Base-by-base conservation (phyloP, 306 rosid species). In the Castanospermum australe region DNA sequence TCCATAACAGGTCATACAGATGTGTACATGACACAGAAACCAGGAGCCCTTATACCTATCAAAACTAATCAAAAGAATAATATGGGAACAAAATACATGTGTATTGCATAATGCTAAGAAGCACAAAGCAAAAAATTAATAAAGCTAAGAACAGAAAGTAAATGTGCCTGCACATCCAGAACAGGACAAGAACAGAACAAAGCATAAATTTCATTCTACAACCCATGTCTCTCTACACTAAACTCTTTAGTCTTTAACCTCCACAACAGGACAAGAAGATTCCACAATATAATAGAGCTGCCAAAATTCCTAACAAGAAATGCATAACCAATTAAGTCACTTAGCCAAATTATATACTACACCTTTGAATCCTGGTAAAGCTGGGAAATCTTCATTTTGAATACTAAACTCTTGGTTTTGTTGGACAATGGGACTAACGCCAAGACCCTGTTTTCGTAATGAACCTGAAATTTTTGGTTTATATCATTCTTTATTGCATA, bases 331-430 rank as follows among this genome's bases (percentile, higher is more conserved):
- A 60, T 18, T 36, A 25, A 50, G 30, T 6, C 66, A 32, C 12
- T 22, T 61, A 44, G 57, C 48, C 66, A 76, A 65, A 79, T 33
- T 86, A 73, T 71, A 84, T 70, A 62, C 77, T 22, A 67, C 81
- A 96, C 99, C 99, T 89, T 91, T 96, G 89, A 90, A 93, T 77
- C 98, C 95, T 0, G 99, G 98, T 77, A 96, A 87, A 64, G 99
- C 99, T 14, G 99, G 99, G 68, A 96, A 96, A 84, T 96, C 98
- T 81, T 96, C 99, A 88, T 89, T 96, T 80, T 91, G 98, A 84
- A 96, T 96, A 82, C 96, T 96, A 85, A 96, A 96, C 90, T 96
- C 99, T 56, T 91, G 99, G 71, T 91, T 96, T 84, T 90, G 99
- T 91, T 96, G 99, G 77, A 86, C 99, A 77, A 93, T 91, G 70